Conservation (phyloP, 1,284 basidiomycete species). For the Sparassis latifolia region DNA sequence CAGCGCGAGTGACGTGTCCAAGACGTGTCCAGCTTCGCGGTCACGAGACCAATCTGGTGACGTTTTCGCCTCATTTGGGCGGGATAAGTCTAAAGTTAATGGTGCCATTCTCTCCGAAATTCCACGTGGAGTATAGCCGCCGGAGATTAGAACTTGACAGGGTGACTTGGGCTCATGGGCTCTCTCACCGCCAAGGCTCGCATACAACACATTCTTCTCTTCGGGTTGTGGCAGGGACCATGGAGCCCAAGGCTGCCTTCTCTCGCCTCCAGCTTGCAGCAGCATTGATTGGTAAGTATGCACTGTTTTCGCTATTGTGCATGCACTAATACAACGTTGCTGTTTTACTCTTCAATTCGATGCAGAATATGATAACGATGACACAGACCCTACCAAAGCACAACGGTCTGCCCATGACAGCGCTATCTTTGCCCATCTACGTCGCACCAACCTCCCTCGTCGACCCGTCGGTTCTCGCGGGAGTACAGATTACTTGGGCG, state of each 20-base stretch:
- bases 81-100: no score
- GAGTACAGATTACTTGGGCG: conserved; percentile 61
- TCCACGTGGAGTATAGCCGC: no score
- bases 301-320: not conserved
- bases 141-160: no score
- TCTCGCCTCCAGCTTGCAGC: conserved; percentile 77
- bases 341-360: not conserved
- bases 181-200: no score
- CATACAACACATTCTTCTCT: no score
- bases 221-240: no score
- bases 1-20: conserved; percentile 6
- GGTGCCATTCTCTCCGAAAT: no score
- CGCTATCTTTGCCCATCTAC: conserved; percentile 72
- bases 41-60: conserved; percentile 7
- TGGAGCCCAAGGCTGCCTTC: conserved; percentile 32
- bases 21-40: conserved; percentile 19
- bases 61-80: not conserved
- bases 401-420: conserved; percentile 69
- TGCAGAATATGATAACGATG: conserved; percentile 79
- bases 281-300: conserved; percentile 59
- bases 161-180: no score
- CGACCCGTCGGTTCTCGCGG: conserved; percentile 34
- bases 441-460: conserved; percentile 43
- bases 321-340: not conserved
- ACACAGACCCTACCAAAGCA: conserved; percentile 50